phyloP scores from a whole-genome alignment of 371 early-diverging fungal species.

The Apophysomyces sp. region DNA sequence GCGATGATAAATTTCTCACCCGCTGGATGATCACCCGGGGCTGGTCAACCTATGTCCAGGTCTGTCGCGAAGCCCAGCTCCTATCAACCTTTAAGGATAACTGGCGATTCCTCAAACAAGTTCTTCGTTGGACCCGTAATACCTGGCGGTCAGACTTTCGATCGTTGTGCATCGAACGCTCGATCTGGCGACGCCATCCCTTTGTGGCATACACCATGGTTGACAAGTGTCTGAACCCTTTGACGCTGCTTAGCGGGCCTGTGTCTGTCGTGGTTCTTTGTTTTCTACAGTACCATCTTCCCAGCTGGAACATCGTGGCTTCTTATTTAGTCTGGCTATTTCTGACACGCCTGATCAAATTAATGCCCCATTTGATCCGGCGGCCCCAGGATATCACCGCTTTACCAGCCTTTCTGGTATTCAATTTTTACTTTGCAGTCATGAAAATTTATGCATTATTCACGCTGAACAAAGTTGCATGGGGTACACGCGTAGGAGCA shows the following conservation, averaged over 20 bases:
- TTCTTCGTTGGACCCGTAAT: conserved; percentile 75
- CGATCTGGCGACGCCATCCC: conserved; percentile 68
- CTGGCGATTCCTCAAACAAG: conserved; percentile 75
- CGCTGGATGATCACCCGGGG: conserved; percentile 76
- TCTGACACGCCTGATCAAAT: conserved; percentile 68
- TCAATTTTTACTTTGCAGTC: conserved; percentile 72
- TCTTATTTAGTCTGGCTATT: conserved; percentile 69
- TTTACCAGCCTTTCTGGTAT: conserved; percentile 68
- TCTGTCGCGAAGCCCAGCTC: conserved; percentile 72
- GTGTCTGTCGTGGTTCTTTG: conserved; percentile 52
- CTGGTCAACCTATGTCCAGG: conserved; percentile 73
- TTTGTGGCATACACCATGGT: conserved; percentile 77
- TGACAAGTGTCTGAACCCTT: conserved; percentile 75
- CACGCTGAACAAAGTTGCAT: conserved; percentile 70
- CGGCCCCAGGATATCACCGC: conserved; percentile 66
- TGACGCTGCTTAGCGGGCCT: conserved; percentile 73
- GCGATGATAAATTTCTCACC: conserved; percentile 78
- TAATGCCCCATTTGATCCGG: conserved; percentile 65
- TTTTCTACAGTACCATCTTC: conserved; percentile 30
- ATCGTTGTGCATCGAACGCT: conserved; percentile 62
- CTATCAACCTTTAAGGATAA: conserved; percentile 77
- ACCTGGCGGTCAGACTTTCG: conserved; percentile 77
- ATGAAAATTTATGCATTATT: conserved; percentile 74
- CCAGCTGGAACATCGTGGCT: conserved; percentile 59
- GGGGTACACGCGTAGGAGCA: conserved; percentile 61